These are phyloP conservation scores for Fusarium foetens DNA, from an alignment of 2,329 filamentous ascomycete species.

Conservation along the genomic window DNA sequence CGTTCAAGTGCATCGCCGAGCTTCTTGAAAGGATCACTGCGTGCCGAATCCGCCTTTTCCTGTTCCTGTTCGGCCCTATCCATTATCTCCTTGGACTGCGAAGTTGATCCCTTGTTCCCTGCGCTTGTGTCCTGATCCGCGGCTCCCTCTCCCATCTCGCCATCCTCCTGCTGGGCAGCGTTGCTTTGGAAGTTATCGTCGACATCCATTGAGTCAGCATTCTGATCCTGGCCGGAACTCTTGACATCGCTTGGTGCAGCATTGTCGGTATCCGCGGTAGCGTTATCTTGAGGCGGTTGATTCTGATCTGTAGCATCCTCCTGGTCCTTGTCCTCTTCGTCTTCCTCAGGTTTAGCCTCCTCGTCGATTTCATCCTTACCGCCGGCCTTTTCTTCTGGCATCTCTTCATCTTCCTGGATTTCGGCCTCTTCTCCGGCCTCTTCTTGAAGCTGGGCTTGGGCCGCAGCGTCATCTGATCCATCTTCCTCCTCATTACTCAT, in stretches of 20 bases:
- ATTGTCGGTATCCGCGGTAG: constrained; percentile 68
- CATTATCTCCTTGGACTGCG: constrained; percentile 59
- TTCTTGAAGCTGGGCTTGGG: constrained; percentile 51
- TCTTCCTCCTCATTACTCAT: constrained; percentile 51
- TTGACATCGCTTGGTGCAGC: constrained; percentile 71
- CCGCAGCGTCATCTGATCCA: constrained; percentile 53
- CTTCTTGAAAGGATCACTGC: constrained; percentile 85
- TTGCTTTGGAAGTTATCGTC: constrained; percentile 70
- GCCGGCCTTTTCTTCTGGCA: constrained; percentile 58
- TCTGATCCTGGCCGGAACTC: constrained; percentile 72
- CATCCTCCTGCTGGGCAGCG: constrained; percentile 72
- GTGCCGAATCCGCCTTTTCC: constrained; percentile 54
- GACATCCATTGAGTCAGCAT: constrained; percentile 70
- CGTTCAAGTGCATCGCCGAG: constrained; percentile 91
- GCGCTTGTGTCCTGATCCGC: constrained; percentile 71
- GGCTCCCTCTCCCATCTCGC: constrained; percentile 71
- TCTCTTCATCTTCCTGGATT: constrained; percentile 65
- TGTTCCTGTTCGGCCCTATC: constrained; percentile 57
- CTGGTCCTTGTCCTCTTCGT: constrained; percentile 64
- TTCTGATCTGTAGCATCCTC: constrained; percentile 58
- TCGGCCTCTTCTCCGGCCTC: constrained; percentile 60
- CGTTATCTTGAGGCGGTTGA: constrained; percentile 57
- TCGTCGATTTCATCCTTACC: constrained; percentile 60
- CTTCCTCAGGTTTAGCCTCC: constrained; percentile 56
- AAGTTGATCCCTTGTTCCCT: constrained; percentile 69